Base-by-base conservation (phyloP, 73 alveolate species). In the Blepharisma japonicum region DNA sequence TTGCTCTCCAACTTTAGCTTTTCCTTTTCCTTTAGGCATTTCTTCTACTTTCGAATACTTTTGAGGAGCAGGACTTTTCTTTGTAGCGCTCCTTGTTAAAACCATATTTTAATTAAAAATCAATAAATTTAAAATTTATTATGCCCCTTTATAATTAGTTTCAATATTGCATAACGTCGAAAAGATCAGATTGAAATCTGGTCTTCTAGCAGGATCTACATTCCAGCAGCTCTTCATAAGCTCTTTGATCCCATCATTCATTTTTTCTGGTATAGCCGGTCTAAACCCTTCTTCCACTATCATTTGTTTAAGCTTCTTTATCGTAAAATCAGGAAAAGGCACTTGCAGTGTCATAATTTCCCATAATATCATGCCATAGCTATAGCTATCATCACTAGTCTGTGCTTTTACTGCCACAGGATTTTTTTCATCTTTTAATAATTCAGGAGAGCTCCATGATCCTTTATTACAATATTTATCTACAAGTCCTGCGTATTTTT, bases 131-230 rank as follows among this genome's bases (percentile, higher is more conserved):
- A 32, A 32, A 32, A 32, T 32, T 32, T 32, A 32, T 32, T 32
- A 32, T 32, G 42, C 42, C 42, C 42, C 42, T 32, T 32, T 32
- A 32, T 32, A 32, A 32, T 32, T 32, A 1, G 42, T 32, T 3
- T 32, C 42, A 32, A 32, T 32, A 32, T 32, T 32, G 42, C 42
- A 32, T 32, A 32, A 32, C 42, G 42, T 32, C 42, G 42, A 32
- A 32, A 32, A 32, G 42, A 51, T 51, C 66, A 51, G 21, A 11
- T 51, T 39, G 18, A 25, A 61, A 61, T 61, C 74, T 9, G 74
- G 74, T 61, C 74, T 61, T 14, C 11, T 61, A 61, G 47, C 23
- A 61, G 74, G 74, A 25, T 61, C 74, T 61, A 14, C 47, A 61
- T 61, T 61, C 38, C 38, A 61, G 47, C 74, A 61, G 74, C 74